phyloP scores from a whole-genome alignment of 345 rosid species.

The Geranium rotundifolium region DNA sequence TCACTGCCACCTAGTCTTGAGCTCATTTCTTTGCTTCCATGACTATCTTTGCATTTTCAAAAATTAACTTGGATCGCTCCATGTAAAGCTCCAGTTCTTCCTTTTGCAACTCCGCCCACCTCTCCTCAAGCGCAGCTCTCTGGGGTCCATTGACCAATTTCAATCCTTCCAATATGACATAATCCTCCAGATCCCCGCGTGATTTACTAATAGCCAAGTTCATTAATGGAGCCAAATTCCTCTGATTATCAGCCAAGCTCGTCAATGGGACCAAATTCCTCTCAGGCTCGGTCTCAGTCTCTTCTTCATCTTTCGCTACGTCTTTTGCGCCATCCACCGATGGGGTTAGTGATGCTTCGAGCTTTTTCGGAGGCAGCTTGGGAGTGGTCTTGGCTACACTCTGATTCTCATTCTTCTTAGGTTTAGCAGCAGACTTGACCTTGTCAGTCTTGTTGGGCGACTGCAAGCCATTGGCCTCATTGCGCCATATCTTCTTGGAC shows the following conservation, averaged over 20 bases:
- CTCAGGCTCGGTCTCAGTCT: neutral
- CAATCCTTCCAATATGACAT: conserved; percentile 3
- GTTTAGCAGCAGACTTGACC: neutral
- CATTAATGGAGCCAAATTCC: neutral
- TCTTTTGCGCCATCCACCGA: neutral
- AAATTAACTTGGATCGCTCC: conserved; percentile 6
- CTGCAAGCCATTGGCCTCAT: neutral
- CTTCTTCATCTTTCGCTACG: neutral
- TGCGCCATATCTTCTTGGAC: conserved; percentile 11
- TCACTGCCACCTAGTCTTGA: neutral
- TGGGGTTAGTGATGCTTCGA: neutral
- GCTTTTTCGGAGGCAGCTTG: neutral
- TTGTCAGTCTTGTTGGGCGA: neutral
- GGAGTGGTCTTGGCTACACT: neutral
- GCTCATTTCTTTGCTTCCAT: neutral
- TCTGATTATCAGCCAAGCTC: neutral
- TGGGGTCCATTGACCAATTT: conserved; percentile 1
- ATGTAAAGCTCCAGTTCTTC: conserved; percentile 8
- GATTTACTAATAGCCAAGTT: no score
- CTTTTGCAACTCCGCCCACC: conserved; percentile 4
- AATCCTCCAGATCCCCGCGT: neutral
- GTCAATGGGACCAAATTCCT: neutral
- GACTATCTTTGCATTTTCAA: neutral
- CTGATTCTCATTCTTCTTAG: neutral
- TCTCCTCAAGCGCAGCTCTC: conserved; percentile 8